phyloP scores from a whole-genome alignment of 805 yeast species.

The Soucietia sequanensis region DNA sequence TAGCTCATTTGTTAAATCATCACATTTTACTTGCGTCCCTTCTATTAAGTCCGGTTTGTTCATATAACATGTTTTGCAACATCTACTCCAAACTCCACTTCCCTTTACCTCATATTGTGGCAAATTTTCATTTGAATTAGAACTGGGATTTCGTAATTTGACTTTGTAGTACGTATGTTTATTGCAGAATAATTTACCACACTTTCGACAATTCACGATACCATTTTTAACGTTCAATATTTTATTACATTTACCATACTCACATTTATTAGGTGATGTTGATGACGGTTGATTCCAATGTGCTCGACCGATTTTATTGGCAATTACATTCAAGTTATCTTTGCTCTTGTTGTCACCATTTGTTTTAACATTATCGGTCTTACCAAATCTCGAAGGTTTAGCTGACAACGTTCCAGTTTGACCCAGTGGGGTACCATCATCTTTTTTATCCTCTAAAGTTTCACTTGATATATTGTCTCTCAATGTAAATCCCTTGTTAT shows the following conservation, averaged over 20 bases:
- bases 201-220: conserved; percentile 67
- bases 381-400: no score
- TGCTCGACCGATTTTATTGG: conserved; percentile 38
- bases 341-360: conserved; percentile 8
- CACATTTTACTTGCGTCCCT: conserved; percentile 36
- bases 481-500: conserved; percentile 31
- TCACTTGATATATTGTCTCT: conserved; percentile 23
- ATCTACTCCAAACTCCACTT: conserved; percentile 65
- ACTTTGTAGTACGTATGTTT: conserved; percentile 57
- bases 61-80: conserved; percentile 63
- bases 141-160: conserved; percentile 49
- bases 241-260: conserved; percentile 38
- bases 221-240: conserved; percentile 53
- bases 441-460: no score
- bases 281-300: conserved; percentile 60
- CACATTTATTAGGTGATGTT: conserved; percentile 37
- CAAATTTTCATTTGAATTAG: no score
- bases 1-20: conserved; percentile 50
- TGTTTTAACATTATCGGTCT: not conserved
- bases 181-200: conserved; percentile 72
- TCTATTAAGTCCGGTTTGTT: conserved; percentile 51
- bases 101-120: conserved; percentile 25
- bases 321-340: no score
- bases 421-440: no score
- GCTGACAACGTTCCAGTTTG: no score